Conservation (phyloP, 805 yeast species). For the Candida cerambycidarum region DNA sequence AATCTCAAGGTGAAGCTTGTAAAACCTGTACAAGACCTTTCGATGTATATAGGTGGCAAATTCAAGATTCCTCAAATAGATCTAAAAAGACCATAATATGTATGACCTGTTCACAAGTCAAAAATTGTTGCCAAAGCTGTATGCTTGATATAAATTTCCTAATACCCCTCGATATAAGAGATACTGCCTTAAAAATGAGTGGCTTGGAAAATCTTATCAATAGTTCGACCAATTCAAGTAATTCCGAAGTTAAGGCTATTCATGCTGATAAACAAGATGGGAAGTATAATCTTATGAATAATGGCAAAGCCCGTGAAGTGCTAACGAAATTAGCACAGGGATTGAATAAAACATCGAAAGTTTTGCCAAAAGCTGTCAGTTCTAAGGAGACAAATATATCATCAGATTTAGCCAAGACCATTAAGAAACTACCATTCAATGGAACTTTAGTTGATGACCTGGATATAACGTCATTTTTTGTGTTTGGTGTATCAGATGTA, state of each 20-base stretch:
- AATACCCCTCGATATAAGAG: conserved; percentile 76
- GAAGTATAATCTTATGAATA: conserved; percentile 12
- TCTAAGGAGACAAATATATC: neutral
- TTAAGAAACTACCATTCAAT: conserved; percentile 66
- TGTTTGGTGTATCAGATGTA: conserved; percentile 69
- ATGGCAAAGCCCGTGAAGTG: conserved; percentile 47
- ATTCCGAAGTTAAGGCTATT: conserved; percentile 39
- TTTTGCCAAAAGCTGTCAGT: conserved; percentile 6
- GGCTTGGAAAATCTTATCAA: conserved; percentile 33
- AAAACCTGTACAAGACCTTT: conserved; percentile 83
- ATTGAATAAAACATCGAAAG: conserved; percentile 16
- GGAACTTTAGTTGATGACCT: conserved; percentile 43
- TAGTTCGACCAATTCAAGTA: conserved; percentile 18
- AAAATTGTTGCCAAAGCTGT: conserved; percentile 87
- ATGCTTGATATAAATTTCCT: conserved; percentile 79
- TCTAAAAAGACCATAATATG: conserved; percentile 71
- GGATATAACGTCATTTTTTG: conserved; percentile 57
- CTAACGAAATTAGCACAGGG: conserved; percentile 47
- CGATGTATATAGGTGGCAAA: conserved; percentile 76
- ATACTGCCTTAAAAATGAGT: conserved; percentile 75
- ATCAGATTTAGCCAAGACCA: conserved; percentile 50
- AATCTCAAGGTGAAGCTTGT: conserved; percentile 75
- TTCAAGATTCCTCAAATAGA: conserved; percentile 38
- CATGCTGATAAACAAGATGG: conserved; percentile 50
- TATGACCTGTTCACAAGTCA: conserved; percentile 70